Evolutionary conservation across 371 early-diverging fungal species (phyloP).

Genomic region (Syncephalastrum contaminatum): DNA sequence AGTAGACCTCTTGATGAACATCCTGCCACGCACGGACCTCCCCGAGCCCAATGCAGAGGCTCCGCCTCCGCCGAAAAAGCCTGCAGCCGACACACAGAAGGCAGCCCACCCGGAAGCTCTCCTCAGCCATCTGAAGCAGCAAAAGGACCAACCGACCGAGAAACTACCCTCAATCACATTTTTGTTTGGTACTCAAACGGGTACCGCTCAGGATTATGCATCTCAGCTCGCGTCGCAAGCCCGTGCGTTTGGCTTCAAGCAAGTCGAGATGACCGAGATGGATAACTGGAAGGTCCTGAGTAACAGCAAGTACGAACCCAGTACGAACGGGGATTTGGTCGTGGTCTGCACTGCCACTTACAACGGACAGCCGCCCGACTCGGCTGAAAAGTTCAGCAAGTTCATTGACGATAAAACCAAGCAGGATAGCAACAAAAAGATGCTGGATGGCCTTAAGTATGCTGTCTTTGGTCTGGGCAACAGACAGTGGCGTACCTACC

Average conservation of each 20-base stretch:
- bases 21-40: constrained; percentile 39
- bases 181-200: constrained; percentile 56
- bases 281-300: constrained; percentile 47
- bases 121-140: background rate
- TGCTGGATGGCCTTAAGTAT: constrained; percentile 90
- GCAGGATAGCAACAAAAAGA: constrained; percentile 81
- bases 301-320: constrained; percentile 48
- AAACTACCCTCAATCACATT: constrained; percentile 44
- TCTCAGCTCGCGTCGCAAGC: constrained; percentile 40
- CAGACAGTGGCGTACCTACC: constrained; percentile 62
- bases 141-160: constrained; percentile 41
- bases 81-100: no score
- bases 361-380: constrained; percentile 60
- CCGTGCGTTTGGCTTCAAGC: constrained; percentile 43
- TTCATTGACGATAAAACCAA: constrained; percentile 53
- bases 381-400: constrained; percentile 51
- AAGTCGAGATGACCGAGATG: constrained; percentile 30
- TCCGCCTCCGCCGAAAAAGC: no score
- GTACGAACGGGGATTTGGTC: constrained; percentile 32
- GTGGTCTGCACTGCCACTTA: constrained; percentile 52
- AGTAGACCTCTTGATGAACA: constrained; percentile 28
- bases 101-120: no score
- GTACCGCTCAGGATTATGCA: constrained; percentile 57
- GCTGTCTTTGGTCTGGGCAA: constrained; percentile 61
- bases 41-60: constrained; percentile 28